Percentiles rank a stretch among this genome's conserved stretches.
Evolutionary conservation across 2,329 filamentous ascomycete genomes (phyloP).

Genomic region (Aspergillus aculeatus): DNA sequence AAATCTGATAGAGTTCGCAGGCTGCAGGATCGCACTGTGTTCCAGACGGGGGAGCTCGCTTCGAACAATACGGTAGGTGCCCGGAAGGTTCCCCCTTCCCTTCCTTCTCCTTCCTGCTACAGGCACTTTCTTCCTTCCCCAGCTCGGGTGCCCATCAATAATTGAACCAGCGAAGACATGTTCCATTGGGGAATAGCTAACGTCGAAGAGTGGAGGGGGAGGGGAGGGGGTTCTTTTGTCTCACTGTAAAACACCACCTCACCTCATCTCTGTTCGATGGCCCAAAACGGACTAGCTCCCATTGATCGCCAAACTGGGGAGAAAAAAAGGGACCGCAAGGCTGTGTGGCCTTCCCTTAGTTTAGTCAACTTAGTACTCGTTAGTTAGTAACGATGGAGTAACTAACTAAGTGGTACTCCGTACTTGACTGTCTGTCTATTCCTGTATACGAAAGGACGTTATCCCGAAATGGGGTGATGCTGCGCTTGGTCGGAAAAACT

Average conservation of each 20-base stretch:
- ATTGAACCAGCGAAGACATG: constrained; percentile 1
- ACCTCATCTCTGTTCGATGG: constrained; percentile 3
- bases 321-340: not conserved
- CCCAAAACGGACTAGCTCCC: constrained; percentile 2
- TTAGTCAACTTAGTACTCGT: not conserved
- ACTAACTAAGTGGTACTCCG: no score
- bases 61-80: not conserved
- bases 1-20: constrained; percentile 5
- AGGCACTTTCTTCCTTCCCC: not conserved
- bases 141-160: constrained; percentile 1
- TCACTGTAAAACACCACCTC: constrained; percentile 13
- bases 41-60: not conserved
- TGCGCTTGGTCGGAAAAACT: not conserved
- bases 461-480: not conserved
- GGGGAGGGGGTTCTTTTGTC: not conserved
- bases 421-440: no score
- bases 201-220: constrained; percentile 5
- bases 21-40: not conserved
- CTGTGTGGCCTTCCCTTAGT: not conserved
- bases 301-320: not conserved
- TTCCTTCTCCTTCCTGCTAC: not conserved
- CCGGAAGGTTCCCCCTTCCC: not conserved
- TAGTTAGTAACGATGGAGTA: no score
- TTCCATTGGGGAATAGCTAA: not conserved
- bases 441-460: no score